A percentile compares a stretch with the other conserved stretches of the same genome.
Evolutionary conservation across 1,139 yeast species (phyloP).

Genomic region (Debaryomyces fabryi): DNA sequence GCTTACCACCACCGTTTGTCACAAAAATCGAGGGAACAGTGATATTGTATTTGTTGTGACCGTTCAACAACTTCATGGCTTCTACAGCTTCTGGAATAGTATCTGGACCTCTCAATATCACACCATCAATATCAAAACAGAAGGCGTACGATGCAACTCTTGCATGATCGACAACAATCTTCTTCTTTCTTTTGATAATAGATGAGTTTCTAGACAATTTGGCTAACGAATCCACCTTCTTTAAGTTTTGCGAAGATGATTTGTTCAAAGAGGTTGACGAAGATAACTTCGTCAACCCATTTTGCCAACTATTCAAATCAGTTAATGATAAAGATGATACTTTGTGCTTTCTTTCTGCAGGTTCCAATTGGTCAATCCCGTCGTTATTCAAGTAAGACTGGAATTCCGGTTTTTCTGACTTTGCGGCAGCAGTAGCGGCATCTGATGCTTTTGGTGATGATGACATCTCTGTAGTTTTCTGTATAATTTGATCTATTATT

Average conservation of each 20-base stretch:
- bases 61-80: conserved; percentile 70
- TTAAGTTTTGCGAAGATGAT: conserved; percentile 45
- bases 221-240: conserved; percentile 52
- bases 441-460: conserved; percentile 7
- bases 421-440: conserved; percentile 12
- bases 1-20: conserved; percentile 88
- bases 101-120: conserved; percentile 75
- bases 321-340: conserved; percentile 73
- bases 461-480: conserved; percentile 1
- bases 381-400: conserved; percentile 70
- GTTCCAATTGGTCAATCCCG: conserved; percentile 67
- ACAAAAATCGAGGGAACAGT: conserved; percentile 85
- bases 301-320: conserved; percentile 65
- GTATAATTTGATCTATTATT: conserved; percentile 1
- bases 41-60: conserved; percentile 75
- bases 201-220: conserved; percentile 56
- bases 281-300: conserved; percentile 52
- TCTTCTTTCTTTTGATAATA: conserved; percentile 52
- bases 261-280: conserved; percentile 42
- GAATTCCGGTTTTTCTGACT: conserved; percentile 23
- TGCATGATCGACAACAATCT: conserved; percentile 60
- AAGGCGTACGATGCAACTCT: conserved; percentile 83
- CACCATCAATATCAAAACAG: conserved; percentile 88
- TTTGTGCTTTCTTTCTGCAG: conserved; percentile 60
- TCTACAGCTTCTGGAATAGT: conserved; percentile 76